These are phyloP conservation scores for Monascus purpureus DNA, from an alignment of 495 filamentous ascomycete genomes.

Conservation along the genomic window DNA sequence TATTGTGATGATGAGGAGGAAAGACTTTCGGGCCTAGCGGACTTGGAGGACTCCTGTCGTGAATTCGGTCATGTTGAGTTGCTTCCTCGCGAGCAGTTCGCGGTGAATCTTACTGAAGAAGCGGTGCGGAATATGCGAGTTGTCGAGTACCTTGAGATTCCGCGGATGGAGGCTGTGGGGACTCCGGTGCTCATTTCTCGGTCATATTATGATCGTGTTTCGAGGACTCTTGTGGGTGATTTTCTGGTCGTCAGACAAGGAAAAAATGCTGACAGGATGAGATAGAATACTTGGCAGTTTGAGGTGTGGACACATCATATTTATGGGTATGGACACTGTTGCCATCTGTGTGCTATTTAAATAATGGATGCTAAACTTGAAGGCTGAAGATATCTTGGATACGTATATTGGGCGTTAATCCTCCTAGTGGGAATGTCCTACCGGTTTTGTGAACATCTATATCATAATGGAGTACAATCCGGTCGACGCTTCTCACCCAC, in stretches of 20 bases:
- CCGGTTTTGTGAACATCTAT: conserved; percentile 7
- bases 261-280: background rate
- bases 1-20: conserved; percentile 19
- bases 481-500: background rate
- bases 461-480: background rate
- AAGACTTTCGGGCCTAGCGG: conserved; percentile 11
- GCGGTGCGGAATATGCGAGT: conserved; percentile 17
- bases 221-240: conserved; percentile 19
- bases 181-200: conserved; percentile 17
- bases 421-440: conserved; percentile 13
- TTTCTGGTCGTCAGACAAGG: background rate
- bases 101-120: conserved; percentile 23
- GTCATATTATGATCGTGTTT: conserved; percentile 17
- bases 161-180: conserved; percentile 6
- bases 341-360: no score
- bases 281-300: conserved; percentile 21
- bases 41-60: conserved; percentile 14
- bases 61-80: conserved; percentile 13
- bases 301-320: conserved; percentile 24
- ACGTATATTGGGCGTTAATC: conserved; percentile 20
- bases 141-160: conserved; percentile 18
- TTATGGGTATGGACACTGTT: conserved; percentile 18
- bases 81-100: conserved; percentile 16
- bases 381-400: conserved; percentile 11
- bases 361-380: conserved; percentile 2